These are phyloP conservation scores for Chytriomyces hyalinus DNA, from an alignment of 192 early-diverging fungal genomes.

Conservation along the genomic window DNA sequence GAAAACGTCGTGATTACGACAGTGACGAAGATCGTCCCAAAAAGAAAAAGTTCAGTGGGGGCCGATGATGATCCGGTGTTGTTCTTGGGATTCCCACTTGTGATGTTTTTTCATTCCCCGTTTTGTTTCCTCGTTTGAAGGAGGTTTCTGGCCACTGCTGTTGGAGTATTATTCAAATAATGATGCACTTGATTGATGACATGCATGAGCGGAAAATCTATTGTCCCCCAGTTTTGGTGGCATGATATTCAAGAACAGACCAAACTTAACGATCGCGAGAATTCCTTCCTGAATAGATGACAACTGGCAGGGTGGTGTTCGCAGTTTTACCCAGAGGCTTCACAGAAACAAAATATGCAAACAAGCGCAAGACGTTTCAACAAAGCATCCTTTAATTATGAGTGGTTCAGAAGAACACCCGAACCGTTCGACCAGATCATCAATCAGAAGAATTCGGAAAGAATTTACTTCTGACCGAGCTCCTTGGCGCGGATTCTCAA, in stretches of 20 bases:
- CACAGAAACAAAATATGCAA: no score
- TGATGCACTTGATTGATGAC: no score
- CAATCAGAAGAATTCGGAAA: neutral
- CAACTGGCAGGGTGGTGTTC: no score
- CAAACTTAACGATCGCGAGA: no score
- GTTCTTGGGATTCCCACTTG: neutral
- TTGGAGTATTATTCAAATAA: no score
- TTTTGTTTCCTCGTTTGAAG: neutral
- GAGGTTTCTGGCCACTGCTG: neutral
- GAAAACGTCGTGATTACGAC: constrained; percentile 6
- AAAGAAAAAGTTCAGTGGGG: constrained; percentile 22
- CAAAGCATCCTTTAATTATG: no score
- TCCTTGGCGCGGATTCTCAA: constrained; percentile 22
- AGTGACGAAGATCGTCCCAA: constrained; percentile 27
- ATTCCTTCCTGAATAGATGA: no score
- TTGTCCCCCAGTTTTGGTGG: no score
- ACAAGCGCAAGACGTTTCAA: no score
- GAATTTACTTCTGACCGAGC: constrained; percentile 38
- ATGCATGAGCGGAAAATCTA: no score
- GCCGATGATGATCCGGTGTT: neutral
- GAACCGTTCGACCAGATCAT: neutral
- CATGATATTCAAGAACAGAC: no score
- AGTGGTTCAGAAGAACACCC: neutral
- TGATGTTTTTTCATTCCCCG: neutral
- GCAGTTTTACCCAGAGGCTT: no score